These are phyloP conservation scores for Elongisporangium prolatum DNA, from an alignment of 352 stramenopile species.

Conservation along the genomic window DNA sequence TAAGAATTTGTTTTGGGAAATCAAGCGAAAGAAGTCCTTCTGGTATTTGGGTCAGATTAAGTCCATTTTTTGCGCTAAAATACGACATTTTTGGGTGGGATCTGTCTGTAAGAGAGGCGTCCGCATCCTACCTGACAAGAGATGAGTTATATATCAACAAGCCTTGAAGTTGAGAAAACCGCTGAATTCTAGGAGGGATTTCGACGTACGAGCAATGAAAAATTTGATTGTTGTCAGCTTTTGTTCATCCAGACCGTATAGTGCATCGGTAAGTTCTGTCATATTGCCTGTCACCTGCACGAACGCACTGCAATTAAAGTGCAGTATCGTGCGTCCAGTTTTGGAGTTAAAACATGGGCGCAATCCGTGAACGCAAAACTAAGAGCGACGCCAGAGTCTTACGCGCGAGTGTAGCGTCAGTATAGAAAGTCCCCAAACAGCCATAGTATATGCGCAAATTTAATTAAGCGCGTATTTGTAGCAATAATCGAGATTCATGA, in stretches of 20 bases:
- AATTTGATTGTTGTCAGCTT: slow-evolving; percentile 16
- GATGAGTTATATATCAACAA: slow-evolving; percentile 29
- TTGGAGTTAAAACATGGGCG: slow-evolving; percentile 27
- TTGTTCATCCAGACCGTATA: slow-evolving; percentile 12
- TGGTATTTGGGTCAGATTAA: slow-evolving; percentile 18
- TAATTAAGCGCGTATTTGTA: too few relatives aligned
- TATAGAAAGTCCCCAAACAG: slow-evolving; percentile 21
- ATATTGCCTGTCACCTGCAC: too few relatives aligned
- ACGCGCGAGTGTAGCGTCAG: slow-evolving; percentile 20
- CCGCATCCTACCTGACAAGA: slow-evolving; percentile 14
- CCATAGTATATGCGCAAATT: slow-evolving; percentile 19
- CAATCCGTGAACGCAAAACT: slow-evolving; percentile 24
- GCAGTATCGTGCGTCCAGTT: slow-evolving; percentile 30
- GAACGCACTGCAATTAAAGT: slow-evolving; percentile 22
- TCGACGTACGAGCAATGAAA: slow-evolving; percentile 21
- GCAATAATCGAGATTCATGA: too few relatives aligned
- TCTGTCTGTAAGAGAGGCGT: slow-evolving; percentile 12
- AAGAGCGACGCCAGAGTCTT: background rate
- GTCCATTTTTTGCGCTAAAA: slow-evolving; percentile 10
- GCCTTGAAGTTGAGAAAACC: slow-evolving; percentile 19
- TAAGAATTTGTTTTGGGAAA: slow-evolving; percentile 13
- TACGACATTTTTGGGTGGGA: slow-evolving; percentile 11
- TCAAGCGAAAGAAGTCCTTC: slow-evolving; percentile 12
- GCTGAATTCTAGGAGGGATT: slow-evolving; percentile 17
- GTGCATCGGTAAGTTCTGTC: slow-evolving; percentile 4